These are phyloP conservation scores for Jacaranda copaia DNA, from an alignment of 257 asterid genomes.

Conservation along the genomic window DNA sequence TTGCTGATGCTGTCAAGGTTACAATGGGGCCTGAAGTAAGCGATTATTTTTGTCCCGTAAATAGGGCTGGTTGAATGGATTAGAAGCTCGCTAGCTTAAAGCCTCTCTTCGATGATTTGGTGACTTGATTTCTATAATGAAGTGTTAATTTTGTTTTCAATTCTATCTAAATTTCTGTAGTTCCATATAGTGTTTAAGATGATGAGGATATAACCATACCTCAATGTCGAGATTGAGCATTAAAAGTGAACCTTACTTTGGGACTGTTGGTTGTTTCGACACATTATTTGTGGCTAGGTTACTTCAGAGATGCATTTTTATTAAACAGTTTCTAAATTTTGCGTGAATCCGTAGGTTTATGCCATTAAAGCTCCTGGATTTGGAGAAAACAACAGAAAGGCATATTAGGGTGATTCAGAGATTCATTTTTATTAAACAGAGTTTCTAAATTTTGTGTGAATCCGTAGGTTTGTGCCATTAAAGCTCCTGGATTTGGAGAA, in stretches of 20 bases:
- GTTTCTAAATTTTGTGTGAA: slow-evolving; percentile 19
- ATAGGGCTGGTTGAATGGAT: neutral
- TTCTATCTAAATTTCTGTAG: neutral
- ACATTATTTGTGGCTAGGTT: neutral
- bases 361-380: slow-evolving; percentile 97
- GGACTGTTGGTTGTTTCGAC: neutral
- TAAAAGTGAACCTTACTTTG: neutral
- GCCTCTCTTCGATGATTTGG: neutral
- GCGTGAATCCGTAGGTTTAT: slow-evolving; percentile 62
- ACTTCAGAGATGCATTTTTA: neutral
- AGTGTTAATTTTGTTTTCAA: neutral
- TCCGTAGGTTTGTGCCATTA: slow-evolving; percentile 90
- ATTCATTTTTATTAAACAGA: neutral
- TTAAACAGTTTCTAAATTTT: neutral
- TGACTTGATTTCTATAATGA: neutral
- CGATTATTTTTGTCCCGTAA: slow-evolving; percentile 7
- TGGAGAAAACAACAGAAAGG: no score
- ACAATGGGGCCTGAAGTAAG: slow-evolving; percentile 97
- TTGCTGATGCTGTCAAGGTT: slow-evolving; percentile 90
- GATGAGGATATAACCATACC: neutral
- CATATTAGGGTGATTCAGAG: neutral
- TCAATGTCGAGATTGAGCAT: neutral
- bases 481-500: slow-evolving; percentile 98
- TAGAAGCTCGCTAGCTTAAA: neutral
- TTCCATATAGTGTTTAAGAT: neutral